Percentiles rank a stretch among this genome's conserved stretches.
Conservation (phyloP, 768 basidiomycete genomes). For the Suillus paluster region DNA sequence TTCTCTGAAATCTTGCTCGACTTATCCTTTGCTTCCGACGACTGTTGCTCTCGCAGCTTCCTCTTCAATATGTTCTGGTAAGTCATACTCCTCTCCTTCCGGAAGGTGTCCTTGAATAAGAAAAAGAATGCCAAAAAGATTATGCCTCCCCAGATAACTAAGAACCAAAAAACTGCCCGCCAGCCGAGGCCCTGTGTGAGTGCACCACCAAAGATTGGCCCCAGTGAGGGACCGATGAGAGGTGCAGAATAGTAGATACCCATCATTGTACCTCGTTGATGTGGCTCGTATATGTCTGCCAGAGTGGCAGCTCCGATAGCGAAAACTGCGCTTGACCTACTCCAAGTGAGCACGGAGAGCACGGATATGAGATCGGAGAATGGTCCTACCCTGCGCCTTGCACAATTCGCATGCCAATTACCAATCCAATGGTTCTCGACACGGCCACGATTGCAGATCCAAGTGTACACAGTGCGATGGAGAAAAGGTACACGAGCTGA, state of each 20-base stretch:
- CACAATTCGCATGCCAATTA: slow-evolving; percentile 71
- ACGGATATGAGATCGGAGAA: background rate
- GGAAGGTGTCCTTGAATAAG: slow-evolving; percentile 83
- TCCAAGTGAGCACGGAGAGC: slow-evolving; percentile 9
- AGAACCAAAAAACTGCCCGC: slow-evolving; percentile 88
- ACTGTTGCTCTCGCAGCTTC: slow-evolving; percentile 33
- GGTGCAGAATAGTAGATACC: too few relatives aligned
- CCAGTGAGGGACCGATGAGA: too few relatives aligned
- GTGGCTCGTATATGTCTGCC: slow-evolving; percentile 75
- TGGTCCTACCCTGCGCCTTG: slow-evolving; percentile 62
- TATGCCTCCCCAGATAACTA: slow-evolving; percentile 36
- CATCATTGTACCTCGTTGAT: too few relatives aligned
- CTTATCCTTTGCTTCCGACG: slow-evolving; percentile 22
- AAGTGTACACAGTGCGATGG: slow-evolving; percentile 54
- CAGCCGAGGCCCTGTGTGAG: slow-evolving; percentile 72
- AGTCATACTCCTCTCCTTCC: slow-evolving; percentile 77
- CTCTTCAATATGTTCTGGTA: slow-evolving; percentile 72
- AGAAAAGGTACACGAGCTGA: slow-evolving; percentile 60
- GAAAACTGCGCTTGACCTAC: slow-evolving; percentile 69
- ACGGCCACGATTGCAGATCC: slow-evolving; percentile 46
- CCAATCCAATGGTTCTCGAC: slow-evolving; percentile 47
- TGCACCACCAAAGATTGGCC: slow-evolving; percentile 68
- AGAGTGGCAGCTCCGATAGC: slow-evolving; percentile 78
- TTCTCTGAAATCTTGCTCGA: slow-evolving; percentile 23
- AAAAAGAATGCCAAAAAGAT: slow-evolving; percentile 60